Evolutionary conservation across 805 yeast genomes (phyloP).

Genomic region (Henningerozyma blattae): DNA sequence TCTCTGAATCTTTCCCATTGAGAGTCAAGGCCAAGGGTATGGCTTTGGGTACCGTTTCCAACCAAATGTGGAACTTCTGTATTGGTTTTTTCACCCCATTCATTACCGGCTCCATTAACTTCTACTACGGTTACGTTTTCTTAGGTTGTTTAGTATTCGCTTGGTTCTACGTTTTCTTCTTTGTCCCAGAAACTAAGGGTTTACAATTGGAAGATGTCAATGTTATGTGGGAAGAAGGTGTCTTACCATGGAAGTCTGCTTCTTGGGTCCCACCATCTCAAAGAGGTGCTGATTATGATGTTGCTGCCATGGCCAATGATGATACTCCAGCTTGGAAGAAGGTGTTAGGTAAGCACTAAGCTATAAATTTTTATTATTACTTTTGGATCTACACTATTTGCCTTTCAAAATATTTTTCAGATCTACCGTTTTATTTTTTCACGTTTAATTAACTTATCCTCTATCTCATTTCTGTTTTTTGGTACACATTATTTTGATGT

Average conservation of each 20-base stretch:
- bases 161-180: slow-evolving; percentile 53
- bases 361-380: too few species aligned
- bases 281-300: too few species aligned
- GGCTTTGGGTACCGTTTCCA: slow-evolving; percentile 49
- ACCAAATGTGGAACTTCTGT: slow-evolving; percentile 56
- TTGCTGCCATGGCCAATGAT: too few species aligned
- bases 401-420: too few species aligned
- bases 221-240: slow-evolving; percentile 43
- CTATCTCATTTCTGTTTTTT: too few species aligned
- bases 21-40: slow-evolving; percentile 49
- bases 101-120: slow-evolving; percentile 48
- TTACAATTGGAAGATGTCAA: slow-evolving; percentile 71
- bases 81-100: slow-evolving; percentile 62
- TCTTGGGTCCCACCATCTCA: slow-evolving; percentile 37
- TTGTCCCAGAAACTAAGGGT: slow-evolving; percentile 66
- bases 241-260: slow-evolving; percentile 32
- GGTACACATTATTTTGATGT: too few species aligned
- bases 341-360: too few species aligned
- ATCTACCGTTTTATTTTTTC: too few species aligned
- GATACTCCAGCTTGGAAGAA: too few species aligned
- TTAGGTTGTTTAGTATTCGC: slow-evolving; percentile 42
- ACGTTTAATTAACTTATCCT: too few species aligned
- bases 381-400: too few species aligned
- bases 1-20: slow-evolving; percentile 58
- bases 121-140: slow-evolving; percentile 52